Percentiles rank a stretch among this genome's conserved stretches.
phyloP scores from a whole-genome alignment of 768 basidiomycete genomes.

The Sporobolomyces phaffii region DNA sequence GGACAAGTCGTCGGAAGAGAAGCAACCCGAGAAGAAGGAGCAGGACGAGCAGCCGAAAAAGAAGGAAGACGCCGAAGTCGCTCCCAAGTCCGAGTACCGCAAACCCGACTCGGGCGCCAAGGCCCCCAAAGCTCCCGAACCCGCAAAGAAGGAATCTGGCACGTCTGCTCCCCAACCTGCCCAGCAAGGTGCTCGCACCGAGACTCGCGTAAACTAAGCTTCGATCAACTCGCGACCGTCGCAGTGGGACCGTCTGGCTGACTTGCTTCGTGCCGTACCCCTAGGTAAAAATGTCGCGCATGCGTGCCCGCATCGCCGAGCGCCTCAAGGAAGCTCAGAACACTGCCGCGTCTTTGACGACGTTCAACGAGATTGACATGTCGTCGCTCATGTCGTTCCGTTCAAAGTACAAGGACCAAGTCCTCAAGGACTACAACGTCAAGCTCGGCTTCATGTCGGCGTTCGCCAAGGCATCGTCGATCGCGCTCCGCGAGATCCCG shows the following conservation, averaged over 20 bases:
- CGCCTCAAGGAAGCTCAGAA: constrained; percentile 98
- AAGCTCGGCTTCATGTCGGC: constrained; percentile 99
- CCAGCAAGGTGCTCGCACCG: constrained; percentile 18
- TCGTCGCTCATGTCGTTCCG: constrained; percentile 88
- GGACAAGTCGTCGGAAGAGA: too few species aligned
- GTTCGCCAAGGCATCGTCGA: constrained; percentile 75
- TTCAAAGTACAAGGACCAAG: constrained; percentile 82
- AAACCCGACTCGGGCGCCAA: constrained; percentile 33
- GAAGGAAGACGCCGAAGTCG: constrained; percentile 43
- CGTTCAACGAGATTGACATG: constrained; percentile 99
- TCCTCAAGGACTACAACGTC: constrained; percentile 85
- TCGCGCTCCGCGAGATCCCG: constrained; percentile 86
- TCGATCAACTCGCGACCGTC: too few species aligned
- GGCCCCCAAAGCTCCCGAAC: constrained; percentile 38
- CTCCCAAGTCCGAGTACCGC: constrained; percentile 36
- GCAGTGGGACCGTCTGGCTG: not conserved
- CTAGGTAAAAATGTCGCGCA: constrained; percentile 96
- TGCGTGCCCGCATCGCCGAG: constrained; percentile 94
- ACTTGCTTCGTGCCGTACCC: too few species aligned
- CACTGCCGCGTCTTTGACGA: constrained; percentile 89
- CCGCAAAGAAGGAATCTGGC: constrained; percentile 25
- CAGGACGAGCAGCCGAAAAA: constrained; percentile 42
- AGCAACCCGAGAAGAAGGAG: constrained; percentile 47
- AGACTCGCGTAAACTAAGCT: constrained; percentile 20
- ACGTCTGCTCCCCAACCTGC: constrained; percentile 12